Conservation (phyloP, 208 protist genomes). For the Crithidia bombi region DNA sequence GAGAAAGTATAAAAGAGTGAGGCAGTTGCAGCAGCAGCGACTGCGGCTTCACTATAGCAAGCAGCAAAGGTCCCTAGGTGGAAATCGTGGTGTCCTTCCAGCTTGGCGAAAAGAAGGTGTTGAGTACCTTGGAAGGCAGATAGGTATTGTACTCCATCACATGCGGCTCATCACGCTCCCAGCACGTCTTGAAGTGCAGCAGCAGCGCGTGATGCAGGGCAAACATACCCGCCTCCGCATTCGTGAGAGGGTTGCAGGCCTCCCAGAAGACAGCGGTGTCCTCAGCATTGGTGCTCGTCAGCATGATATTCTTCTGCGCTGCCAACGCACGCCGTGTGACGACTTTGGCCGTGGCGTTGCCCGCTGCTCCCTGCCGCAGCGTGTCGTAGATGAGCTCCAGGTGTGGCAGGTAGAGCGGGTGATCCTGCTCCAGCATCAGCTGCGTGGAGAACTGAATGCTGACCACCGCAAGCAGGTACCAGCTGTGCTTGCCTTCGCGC, state of each 20-base stretch:
- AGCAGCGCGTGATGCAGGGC: conserved; percentile 81
- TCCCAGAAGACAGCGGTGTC: conserved; percentile 35
- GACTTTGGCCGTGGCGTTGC: conserved; percentile 21
- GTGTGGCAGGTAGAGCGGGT: conserved; percentile 55
- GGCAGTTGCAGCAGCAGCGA: too few relatives aligned
- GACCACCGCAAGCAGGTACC: conserved; percentile 87
- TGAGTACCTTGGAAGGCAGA: conserved; percentile 60
- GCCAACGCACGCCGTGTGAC: conserved; percentile 27
- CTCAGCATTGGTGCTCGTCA: conserved; percentile 2
- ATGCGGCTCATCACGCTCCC: conserved; percentile 80
- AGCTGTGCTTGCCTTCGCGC: conserved; percentile 45
- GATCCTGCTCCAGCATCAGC: conserved; percentile 66
- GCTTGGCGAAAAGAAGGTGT: conserved; percentile 60
- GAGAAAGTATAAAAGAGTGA: too few relatives aligned
- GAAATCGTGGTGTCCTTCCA: conserved; percentile 30
- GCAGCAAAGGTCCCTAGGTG: too few relatives aligned
- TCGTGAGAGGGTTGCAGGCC: conserved; percentile 8
- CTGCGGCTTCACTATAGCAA: too few relatives aligned
- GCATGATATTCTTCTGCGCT: conserved; percentile 16
- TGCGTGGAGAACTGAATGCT: conserved; percentile 86
- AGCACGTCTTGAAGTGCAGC: conserved; percentile 79
- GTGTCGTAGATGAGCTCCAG: conserved; percentile 81
- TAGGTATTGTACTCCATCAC: conserved; percentile 89
- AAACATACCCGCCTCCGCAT: conserved; percentile 73
- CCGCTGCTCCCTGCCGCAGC: conserved; percentile 30